Conservation (phyloP, 805 yeast species). For the Zygotorulaspora danielsina region DNA sequence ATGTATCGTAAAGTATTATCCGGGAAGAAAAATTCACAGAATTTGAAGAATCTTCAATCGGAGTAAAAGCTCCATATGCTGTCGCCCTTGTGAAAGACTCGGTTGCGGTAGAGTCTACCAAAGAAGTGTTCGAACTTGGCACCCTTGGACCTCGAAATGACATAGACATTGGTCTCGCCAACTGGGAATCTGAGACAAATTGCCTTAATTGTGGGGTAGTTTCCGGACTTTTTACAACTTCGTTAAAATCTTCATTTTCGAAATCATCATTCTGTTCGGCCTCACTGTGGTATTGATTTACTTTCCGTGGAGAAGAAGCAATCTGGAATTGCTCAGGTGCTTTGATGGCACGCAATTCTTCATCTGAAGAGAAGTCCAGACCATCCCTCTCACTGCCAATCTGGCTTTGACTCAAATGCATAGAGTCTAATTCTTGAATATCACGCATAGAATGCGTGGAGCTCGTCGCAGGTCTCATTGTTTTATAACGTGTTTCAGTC, state of each 20-base stretch:
- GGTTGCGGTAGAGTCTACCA: constrained; percentile 25
- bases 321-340: neutral
- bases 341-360: neutral
- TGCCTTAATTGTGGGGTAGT: constrained; percentile 15
- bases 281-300: neutral
- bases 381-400: neutral
- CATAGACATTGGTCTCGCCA: constrained; percentile 39
- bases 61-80: constrained; percentile 3
- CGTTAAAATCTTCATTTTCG: constrained; percentile 31
- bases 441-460: neutral
- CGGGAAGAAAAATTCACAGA: constrained; percentile 69
- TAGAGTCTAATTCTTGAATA: neutral
- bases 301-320: neutral
- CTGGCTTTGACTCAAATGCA: constrained; percentile 1
- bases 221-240: constrained; percentile 4
- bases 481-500: constrained; percentile 1
- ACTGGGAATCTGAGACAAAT: constrained; percentile 21
- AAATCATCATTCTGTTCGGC: constrained; percentile 16
- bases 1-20: constrained; percentile 81
- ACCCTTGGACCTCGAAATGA: constrained; percentile 62
- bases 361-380: neutral
- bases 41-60: constrained; percentile 1
- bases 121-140: constrained; percentile 47
- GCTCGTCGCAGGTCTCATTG: neutral
- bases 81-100: constrained; percentile 30